Conservation (phyloP, 768 basidiomycete genomes). For the Naematelia encephala region DNA sequence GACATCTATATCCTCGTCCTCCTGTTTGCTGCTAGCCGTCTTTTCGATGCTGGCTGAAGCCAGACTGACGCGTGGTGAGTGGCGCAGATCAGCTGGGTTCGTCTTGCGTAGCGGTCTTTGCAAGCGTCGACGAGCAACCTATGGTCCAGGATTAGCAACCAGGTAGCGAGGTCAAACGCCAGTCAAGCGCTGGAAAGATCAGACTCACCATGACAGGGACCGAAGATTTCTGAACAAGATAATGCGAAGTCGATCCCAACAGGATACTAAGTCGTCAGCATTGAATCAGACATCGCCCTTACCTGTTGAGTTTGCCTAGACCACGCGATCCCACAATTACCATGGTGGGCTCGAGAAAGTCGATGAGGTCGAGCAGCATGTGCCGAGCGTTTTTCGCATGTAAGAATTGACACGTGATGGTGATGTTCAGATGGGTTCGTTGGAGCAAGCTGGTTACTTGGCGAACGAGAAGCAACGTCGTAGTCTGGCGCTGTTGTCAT, state of each 20-base stretch:
- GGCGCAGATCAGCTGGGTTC: slow-evolving; percentile 57
- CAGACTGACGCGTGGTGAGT: slow-evolving; percentile 77
- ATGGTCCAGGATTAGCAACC: too few species aligned
- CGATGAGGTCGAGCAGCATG: slow-evolving; percentile 79
- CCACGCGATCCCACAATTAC: slow-evolving; percentile 94
- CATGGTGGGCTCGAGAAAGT: slow-evolving; percentile 82
- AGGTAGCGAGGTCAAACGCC: background rate
- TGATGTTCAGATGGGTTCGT: slow-evolving; percentile 82
- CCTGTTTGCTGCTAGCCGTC: slow-evolving; percentile 72
- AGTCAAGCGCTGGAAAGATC: background rate
- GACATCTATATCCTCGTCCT: slow-evolving; percentile 63
- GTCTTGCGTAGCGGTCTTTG: slow-evolving; percentile 74
- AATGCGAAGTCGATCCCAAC: slow-evolving; percentile 91
- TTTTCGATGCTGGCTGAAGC: slow-evolving; percentile 82
- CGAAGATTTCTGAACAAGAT: slow-evolving; percentile 72
- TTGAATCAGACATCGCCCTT: slow-evolving; percentile 34
- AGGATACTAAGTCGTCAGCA: slow-evolving; percentile 63
- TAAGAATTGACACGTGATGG: slow-evolving; percentile 87
- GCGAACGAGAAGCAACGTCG: slow-evolving; percentile 81
- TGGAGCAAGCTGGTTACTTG: slow-evolving; percentile 86
- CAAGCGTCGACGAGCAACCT: slow-evolving; percentile 77
- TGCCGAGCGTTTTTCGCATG: slow-evolving; percentile 93
- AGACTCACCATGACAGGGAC: slow-evolving; percentile 80
- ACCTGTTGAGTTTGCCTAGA: slow-evolving; percentile 82
- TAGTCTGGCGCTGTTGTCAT: slow-evolving; percentile 69